phyloP scores from a whole-genome alignment of 176 grass and related monocot genomes.

The Phoenix dactylifera region DNA sequence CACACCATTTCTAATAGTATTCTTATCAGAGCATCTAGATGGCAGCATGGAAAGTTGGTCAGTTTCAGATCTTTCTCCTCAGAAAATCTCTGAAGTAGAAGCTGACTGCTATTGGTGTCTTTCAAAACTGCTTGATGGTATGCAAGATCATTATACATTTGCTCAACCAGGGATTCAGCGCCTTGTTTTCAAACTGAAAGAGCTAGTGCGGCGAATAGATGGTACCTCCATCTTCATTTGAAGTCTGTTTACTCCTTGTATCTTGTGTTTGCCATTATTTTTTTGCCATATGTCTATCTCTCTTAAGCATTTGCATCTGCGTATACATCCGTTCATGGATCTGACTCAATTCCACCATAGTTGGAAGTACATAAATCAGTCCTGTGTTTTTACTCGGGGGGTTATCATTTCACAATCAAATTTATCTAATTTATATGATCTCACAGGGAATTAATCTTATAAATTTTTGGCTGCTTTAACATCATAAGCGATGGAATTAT shows the following conservation, averaged over 20 bases:
- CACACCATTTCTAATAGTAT: constrained; percentile 81
- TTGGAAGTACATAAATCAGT: too few species aligned
- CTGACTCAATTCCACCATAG: too few species aligned
- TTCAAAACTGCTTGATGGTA: constrained; percentile 91
- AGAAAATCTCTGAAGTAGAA: constrained; percentile 67
- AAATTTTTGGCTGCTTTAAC: background rate
- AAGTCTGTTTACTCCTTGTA: background rate
- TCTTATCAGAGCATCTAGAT: constrained; percentile 84
- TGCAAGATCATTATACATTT: constrained; percentile 98
- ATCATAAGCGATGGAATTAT: background rate
- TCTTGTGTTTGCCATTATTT: background rate
- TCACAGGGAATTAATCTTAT: too few species aligned
- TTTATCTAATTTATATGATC: too few species aligned
- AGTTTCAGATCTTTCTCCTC: constrained; percentile 56
- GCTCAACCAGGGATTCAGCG: constrained; percentile 97
- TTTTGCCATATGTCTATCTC: too few species aligned
- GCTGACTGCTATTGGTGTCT: constrained; percentile 97
- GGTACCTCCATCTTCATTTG: constrained; percentile 30
- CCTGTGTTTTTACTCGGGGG: too few species aligned
- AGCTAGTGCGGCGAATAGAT: constrained; percentile 79
- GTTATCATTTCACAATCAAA: too few species aligned
- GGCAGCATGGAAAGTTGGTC: constrained; percentile 86
- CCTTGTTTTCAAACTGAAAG: constrained; percentile 82
- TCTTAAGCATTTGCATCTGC: too few species aligned
- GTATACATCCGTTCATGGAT: too few species aligned